Percentiles rank a stretch among this genome's conserved stretches.
phyloP scores from a whole-genome alignment of 805 yeast species.

The Saccharomycopsis sp. region DNA sequence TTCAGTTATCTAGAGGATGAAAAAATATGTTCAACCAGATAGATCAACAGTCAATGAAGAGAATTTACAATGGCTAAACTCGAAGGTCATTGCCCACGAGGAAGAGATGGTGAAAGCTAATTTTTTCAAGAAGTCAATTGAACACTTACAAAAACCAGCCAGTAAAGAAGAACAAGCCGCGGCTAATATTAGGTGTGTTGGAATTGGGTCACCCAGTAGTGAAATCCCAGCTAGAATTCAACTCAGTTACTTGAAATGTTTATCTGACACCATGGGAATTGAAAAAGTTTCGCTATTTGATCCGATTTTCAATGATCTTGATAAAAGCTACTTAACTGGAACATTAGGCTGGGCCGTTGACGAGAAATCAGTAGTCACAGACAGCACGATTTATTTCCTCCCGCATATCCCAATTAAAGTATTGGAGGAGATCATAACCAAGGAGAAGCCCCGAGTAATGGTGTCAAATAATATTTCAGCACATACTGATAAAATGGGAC shows the following conservation, averaged over 20 bases:
- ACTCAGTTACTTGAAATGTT: constrained; percentile 1
- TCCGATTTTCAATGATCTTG: constrained; percentile 32
- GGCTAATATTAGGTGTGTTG: constrained; percentile 6
- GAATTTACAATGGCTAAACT: background rate
- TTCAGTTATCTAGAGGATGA: no score
- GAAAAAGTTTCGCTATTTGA: constrained; percentile 30
- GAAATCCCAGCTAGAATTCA: constrained; percentile 10
- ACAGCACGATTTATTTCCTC: background rate
- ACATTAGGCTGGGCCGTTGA: constrained; percentile 19
- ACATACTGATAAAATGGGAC: background rate
- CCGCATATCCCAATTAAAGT: background rate
- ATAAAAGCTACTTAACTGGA: constrained; percentile 24
- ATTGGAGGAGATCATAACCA: background rate
- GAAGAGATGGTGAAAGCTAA: background rate
- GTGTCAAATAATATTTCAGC: background rate
- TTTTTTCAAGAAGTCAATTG: background rate
- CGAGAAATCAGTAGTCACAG: constrained; percentile 11
- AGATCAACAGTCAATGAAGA: background rate
- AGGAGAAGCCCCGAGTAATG: background rate
- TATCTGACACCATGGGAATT: background rate
- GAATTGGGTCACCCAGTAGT: constrained; percentile 6
- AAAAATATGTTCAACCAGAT: background rate
- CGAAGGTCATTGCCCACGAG: background rate
- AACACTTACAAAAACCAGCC: background rate
- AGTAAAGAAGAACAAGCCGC: background rate